phyloP scores from a whole-genome alignment of 2,329 filamentous ascomycete species.

The Pseudopyricularia cyperi region DNA sequence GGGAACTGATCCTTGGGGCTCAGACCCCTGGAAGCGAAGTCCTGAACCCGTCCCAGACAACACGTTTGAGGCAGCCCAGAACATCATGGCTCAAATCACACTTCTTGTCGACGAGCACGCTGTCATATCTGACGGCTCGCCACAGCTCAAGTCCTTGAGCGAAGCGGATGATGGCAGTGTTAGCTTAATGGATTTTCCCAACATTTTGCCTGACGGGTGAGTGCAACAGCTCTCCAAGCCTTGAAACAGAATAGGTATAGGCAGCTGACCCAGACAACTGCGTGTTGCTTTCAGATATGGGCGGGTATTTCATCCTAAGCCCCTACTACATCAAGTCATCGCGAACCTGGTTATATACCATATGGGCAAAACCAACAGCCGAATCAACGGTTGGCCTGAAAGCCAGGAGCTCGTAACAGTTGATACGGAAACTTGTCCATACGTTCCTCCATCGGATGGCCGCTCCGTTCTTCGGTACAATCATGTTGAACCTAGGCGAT shows the following conservation, averaged over 20 bases:
- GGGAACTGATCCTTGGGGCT: neutral
- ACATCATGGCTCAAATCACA: neutral
- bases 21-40: neutral
- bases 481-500: neutral
- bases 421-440: neutral
- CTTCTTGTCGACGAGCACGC: neutral
- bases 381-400: neutral
- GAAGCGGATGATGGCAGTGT: no score
- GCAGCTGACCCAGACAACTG: no score
- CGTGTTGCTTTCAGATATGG: neutral
- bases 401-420: neutral
- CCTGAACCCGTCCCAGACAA: neutral
- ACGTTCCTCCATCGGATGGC: neutral
- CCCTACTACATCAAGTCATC: neutral
- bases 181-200: no score
- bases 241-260: no score
- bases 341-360: neutral
- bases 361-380: neutral
- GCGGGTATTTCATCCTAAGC: neutral
- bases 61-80: neutral
- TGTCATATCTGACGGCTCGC: neutral
- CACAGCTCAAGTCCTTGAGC: no score
- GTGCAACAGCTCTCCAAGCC: no score
- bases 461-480: neutral
- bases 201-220: no score